Evolutionary conservation across 2,329 filamentous ascomycete genomes (phyloP).

Genomic region (Xylaria sp.): DNA sequence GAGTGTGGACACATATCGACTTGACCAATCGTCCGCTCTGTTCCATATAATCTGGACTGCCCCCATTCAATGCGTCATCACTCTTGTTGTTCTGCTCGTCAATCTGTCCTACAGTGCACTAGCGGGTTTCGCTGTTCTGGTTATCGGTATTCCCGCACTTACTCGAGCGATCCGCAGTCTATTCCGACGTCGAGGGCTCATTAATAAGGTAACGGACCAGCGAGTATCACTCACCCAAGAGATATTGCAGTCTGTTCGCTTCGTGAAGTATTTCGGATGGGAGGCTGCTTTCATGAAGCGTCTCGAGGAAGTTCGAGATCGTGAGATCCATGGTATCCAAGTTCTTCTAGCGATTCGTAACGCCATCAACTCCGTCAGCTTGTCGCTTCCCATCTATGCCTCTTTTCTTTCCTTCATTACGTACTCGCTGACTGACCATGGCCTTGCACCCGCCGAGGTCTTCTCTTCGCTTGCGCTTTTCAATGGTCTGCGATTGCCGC

Average conservation of each 20-base stretch:
- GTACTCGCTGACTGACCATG: constrained; percentile 72
- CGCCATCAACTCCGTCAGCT: constrained; percentile 82
- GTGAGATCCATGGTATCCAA: constrained; percentile 87
- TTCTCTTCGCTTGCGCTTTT: constrained; percentile 96
- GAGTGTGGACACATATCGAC: constrained; percentile 93
- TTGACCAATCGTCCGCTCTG: constrained; percentile 87
- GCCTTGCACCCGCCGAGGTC: constrained; percentile 77
- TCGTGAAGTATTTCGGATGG: constrained; percentile 98
- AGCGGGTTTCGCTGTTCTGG: constrained; percentile 84
- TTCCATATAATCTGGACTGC: constrained; percentile 94
- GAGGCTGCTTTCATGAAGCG: constrained; percentile 85
- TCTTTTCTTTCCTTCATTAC: constrained; percentile 97
- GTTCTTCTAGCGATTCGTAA: constrained; percentile 84
- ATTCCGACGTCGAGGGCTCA: constrained; percentile 77
- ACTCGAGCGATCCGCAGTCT: constrained; percentile 80
- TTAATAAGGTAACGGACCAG: constrained; percentile 95
- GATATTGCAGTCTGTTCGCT: constrained; percentile 88
- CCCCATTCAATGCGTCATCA: constrained; percentile 80
- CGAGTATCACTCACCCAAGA: constrained; percentile 92
- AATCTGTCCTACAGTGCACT: constrained; percentile 92
- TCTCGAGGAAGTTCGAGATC: constrained; percentile 75
- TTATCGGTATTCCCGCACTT: constrained; percentile 80
- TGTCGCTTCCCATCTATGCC: constrained; percentile 91
- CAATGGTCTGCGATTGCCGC: constrained; percentile 87
- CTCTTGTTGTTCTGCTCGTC: constrained; percentile 80